Evolutionary conservation across 2,329 filamentous ascomycete species (phyloP), one percentile per base, ranked within the genome.

Genomic region (Claviceps digitariae): DNA sequence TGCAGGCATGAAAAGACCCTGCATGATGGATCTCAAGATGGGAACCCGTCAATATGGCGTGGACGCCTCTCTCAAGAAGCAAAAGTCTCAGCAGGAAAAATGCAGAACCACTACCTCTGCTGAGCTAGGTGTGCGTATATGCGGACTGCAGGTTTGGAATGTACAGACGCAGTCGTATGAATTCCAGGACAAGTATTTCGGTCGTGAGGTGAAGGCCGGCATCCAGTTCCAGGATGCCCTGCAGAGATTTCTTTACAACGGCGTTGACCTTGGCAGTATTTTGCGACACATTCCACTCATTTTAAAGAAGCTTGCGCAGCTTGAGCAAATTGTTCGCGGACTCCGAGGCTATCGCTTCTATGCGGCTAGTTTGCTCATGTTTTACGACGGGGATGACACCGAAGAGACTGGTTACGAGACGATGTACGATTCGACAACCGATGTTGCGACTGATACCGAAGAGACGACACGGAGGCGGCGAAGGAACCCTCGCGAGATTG

Each of bases 101-200:
- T 97, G 93, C 67, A 85, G 87, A 58, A 84, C 81, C 57, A 98
- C 93, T 0, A 98, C 93, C 0, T 97, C 93, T 8, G 83, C 84
- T 55, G 84, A 94, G 66, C 79, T 98, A 0, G 93, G 93, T 4
- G 93, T 98, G 2, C 83, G 93, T 21, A 84, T 98, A 4, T 98
- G 93, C 64, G 93, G 93, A 4, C 84, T 98, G 72, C 93, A 98
- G 66, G 89, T 95, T 1, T 98, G 91, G 89, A 91, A 97, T 64
- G 84, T 83, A 23, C 83, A 83, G 58, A 84, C 82, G 38, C 82
- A 94, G 63, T 83, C 81, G 48, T 96, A 95, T 64, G 76, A 90
- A n/a, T 98, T 97, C 64, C 87, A 95, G 65, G 93, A 98, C 76
- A 98, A 98, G 69, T 98, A 98, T 68, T 95, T 89, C 65, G 93